These are phyloP conservation scores for Globisporangium okanoganense DNA, from an alignment of 352 stramenopile genomes.

Conservation along the genomic window DNA sequence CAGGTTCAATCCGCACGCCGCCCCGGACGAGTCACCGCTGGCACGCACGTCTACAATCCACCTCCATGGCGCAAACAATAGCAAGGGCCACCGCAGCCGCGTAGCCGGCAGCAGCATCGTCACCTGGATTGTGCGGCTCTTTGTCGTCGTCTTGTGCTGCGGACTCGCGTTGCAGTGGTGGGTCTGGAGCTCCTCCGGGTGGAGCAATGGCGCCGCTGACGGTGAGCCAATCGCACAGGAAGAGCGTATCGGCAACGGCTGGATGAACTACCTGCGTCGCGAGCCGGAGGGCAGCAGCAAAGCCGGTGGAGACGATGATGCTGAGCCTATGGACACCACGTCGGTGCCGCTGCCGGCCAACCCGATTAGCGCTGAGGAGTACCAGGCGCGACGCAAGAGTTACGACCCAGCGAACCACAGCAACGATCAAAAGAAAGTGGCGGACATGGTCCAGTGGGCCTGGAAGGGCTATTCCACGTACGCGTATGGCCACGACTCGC, in stretches of 20 bases:
- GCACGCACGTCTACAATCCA: background rate
- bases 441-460: constrained; percentile 67
- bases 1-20: constrained; percentile 17
- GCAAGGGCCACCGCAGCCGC: background rate
- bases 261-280: constrained; percentile 34
- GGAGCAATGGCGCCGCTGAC: background rate
- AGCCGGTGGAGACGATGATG: background rate
- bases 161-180: constrained; percentile 45
- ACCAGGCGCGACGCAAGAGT: constrained; percentile 28
- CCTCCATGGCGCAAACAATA: background rate
- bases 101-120: constrained; percentile 18
- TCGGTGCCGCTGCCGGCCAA: constrained; percentile 23
- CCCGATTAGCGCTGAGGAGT: constrained; percentile 27
- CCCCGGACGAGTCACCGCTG: constrained; percentile 13
- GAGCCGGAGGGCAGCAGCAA: constrained; percentile 12
- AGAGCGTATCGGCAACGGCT: constrained; percentile 19
- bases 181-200: constrained; percentile 29
- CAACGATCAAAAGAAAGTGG: constrained; percentile 54
- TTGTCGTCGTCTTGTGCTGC: constrained; percentile 31
- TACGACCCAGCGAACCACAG: constrained; percentile 52
- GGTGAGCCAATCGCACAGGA: background rate
- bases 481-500: constrained; percentile 66
- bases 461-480: constrained; percentile 74
- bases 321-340: background rate
- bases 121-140: constrained; percentile 35